Conservation (phyloP, 495 filamentous ascomycete species). For the Penicillium soppii region DNA sequence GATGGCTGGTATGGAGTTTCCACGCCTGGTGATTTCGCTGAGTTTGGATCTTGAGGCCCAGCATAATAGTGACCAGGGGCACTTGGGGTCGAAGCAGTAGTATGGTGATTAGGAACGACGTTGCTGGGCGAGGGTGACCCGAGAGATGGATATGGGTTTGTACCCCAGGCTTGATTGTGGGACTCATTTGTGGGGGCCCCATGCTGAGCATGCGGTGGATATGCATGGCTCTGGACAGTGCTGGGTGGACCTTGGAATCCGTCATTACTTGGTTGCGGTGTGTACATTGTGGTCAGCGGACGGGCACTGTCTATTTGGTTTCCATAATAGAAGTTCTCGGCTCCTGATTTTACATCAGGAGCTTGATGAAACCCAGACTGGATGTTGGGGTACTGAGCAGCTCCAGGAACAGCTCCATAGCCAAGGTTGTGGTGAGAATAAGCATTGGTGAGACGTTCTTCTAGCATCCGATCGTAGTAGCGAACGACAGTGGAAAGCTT, state of each 20-base stretch:
- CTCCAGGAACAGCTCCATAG: slow-evolving; percentile 44
- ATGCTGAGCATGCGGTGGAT: slow-evolving; percentile 23
- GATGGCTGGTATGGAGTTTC: slow-evolving; percentile 29
- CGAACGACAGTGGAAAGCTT: slow-evolving; percentile 95
- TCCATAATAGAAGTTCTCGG: slow-evolving; percentile 80
- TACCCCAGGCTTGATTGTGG: slow-evolving; percentile 27
- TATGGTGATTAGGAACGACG: slow-evolving; percentile 12
- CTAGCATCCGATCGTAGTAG: slow-evolving; percentile 98
- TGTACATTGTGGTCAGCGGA: slow-evolving; percentile 41
- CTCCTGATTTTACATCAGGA: slow-evolving; percentile 49
- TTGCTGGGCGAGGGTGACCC: slow-evolving; percentile 31
- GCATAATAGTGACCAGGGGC: slow-evolving; percentile 33
- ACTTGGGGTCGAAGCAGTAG: slow-evolving; percentile 14
- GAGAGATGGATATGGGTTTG: slow-evolving; percentile 25
- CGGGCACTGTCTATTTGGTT: slow-evolving; percentile 51
- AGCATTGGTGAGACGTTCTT: slow-evolving; percentile 88
- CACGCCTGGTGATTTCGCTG: slow-evolving; percentile 15
- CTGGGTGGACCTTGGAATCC: slow-evolving; percentile 16
- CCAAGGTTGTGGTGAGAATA: slow-evolving; percentile 75
- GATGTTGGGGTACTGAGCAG: slow-evolving; percentile 57
- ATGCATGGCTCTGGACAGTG: slow-evolving; percentile 27
- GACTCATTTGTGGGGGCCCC: slow-evolving; percentile 22
- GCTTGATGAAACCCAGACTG: slow-evolving; percentile 65
- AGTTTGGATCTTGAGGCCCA: slow-evolving; percentile 26
- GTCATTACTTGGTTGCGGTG: slow-evolving; percentile 33